phyloP scores from a whole-genome alignment of 2,329 filamentous ascomycete species.

The Colletotrichum navitas region DNA sequence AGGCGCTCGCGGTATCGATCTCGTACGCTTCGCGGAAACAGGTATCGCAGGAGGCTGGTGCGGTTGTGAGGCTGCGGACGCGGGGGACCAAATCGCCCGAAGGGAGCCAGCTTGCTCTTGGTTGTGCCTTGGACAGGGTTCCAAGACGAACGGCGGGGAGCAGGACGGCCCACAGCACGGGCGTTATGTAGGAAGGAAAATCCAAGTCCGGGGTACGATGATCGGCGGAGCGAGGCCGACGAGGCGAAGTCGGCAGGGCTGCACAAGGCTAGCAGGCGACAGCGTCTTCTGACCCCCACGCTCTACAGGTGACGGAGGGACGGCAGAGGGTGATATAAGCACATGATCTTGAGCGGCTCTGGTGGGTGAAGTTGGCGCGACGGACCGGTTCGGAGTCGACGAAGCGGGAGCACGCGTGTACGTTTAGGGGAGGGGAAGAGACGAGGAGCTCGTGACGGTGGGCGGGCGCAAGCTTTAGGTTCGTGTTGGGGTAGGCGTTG shows the following conservation, averaged over 20 bases:
- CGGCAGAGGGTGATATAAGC: slow-evolving; percentile 26
- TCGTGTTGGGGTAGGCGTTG: background rate
- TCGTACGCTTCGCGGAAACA: slow-evolving; percentile 75
- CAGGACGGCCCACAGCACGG: slow-evolving; percentile 30
- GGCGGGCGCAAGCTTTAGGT: slow-evolving; percentile 32
- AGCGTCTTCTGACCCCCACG: slow-evolving; percentile 39
- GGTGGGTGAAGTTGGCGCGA: slow-evolving; percentile 3
- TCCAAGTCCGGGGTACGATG: background rate
- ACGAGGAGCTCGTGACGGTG: slow-evolving; percentile 36
- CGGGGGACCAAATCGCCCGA: slow-evolving; percentile 55
- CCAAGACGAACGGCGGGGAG: slow-evolving; percentile 29
- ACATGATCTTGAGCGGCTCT: slow-evolving; percentile 37
- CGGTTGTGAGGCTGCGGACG: slow-evolving; percentile 58
- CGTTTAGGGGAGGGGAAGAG: background rate
- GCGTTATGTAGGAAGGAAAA: slow-evolving; percentile 13
- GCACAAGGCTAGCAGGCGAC: slow-evolving; percentile 38
- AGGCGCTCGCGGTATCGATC: slow-evolving; percentile 75
- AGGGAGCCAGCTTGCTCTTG: slow-evolving; percentile 58
- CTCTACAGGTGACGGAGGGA: slow-evolving; percentile 36
- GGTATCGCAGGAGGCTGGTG: slow-evolving; percentile 70
- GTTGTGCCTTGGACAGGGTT: slow-evolving; percentile 36
- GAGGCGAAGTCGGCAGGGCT: slow-evolving; percentile 1
- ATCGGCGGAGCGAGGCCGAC: slow-evolving; percentile 6
- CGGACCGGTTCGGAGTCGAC: slow-evolving; percentile 7
- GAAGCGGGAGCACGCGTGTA: slow-evolving; percentile 36